Evolutionary conservation across 1,139 yeast species (phyloP).

Genomic region (Lodderomyces metapsilosis): DNA sequence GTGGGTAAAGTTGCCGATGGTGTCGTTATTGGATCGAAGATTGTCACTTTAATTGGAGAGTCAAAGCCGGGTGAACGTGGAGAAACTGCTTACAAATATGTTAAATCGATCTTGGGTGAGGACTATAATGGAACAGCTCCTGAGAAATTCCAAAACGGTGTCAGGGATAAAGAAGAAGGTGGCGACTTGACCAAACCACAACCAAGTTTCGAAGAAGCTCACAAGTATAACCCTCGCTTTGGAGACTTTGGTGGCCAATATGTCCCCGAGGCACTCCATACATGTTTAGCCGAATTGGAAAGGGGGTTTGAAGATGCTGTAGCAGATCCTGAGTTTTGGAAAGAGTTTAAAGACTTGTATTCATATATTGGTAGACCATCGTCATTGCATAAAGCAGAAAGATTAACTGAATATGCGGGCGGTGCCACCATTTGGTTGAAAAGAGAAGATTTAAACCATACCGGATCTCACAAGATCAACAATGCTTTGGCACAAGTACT

Average conservation of each 20-base stretch:
- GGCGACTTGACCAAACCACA: slow-evolving; percentile 21
- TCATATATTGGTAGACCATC: slow-evolving; percentile 95
- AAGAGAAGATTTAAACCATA: slow-evolving; percentile 96
- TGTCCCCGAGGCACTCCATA: slow-evolving; percentile 93
- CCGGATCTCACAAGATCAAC: slow-evolving; percentile 97
- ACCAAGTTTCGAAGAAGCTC: slow-evolving; percentile 52
- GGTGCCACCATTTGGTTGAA: slow-evolving; percentile 98
- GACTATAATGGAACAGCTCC: slow-evolving; percentile 44
- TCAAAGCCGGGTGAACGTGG: slow-evolving; percentile 61
- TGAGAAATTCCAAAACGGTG: slow-evolving; percentile 20
- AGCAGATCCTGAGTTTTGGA: slow-evolving; percentile 91
- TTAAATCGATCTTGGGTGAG: slow-evolving; percentile 66
- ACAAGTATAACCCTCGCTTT: slow-evolving; percentile 68
- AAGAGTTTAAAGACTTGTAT: slow-evolving; percentile 79
- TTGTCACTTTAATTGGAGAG: slow-evolving; percentile 67
- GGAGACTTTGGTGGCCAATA: slow-evolving; percentile 99
- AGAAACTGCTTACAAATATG: slow-evolving; percentile 63
- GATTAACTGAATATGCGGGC: slow-evolving; percentile 85
- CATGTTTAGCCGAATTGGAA: slow-evolving; percentile 88
- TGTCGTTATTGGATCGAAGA: slow-evolving; percentile 91
- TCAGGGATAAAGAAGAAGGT: slow-evolving; percentile 9
- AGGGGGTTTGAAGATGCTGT: slow-evolving; percentile 81
- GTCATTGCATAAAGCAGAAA: slow-evolving; percentile 83
- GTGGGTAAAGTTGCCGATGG: slow-evolving; percentile 87
- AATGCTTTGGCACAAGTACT: slow-evolving; percentile 94